phyloP scores from a whole-genome alignment of 2,329 filamentous ascomycete genomes.

The Colletotrichum sp. region DNA sequence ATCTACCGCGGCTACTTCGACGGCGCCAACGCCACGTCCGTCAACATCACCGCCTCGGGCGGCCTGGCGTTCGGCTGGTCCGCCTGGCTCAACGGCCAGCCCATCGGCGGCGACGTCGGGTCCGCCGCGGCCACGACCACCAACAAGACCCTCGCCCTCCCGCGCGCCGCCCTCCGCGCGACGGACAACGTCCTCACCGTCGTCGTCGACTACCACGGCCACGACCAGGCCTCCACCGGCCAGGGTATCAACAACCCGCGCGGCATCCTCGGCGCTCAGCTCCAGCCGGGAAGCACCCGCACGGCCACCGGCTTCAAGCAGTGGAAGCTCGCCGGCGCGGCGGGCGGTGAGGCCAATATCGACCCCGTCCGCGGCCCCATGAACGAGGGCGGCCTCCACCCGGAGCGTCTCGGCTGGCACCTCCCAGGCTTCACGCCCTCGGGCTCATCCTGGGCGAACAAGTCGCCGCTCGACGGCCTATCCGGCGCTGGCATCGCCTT shows the following conservation, averaged over 20 bases:
- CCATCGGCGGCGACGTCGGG: conserved; percentile 65
- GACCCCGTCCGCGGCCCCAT: conserved; percentile 67
- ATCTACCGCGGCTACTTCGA: conserved; percentile 75
- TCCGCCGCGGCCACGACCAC: conserved; percentile 49
- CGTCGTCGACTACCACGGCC: conserved; percentile 73
- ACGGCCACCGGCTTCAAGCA: conserved; percentile 50
- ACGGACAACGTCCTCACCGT: conserved; percentile 67
- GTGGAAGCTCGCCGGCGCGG: conserved; percentile 73
- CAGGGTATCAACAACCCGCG: conserved; percentile 70
- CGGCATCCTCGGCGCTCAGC: conserved; percentile 64
- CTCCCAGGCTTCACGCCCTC: conserved; percentile 54
- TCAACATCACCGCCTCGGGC: conserved; percentile 68
- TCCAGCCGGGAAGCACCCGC: conserved; percentile 27
- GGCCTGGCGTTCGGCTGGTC: conserved; percentile 71
- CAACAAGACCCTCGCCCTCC: conserved; percentile 62
- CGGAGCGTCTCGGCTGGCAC: conserved; percentile 68
- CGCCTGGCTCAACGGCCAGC: conserved; percentile 70
- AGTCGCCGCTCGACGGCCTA: conserved; percentile 2
- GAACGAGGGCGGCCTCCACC: conserved; percentile 70
- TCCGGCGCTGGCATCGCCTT: conserved; percentile 58
- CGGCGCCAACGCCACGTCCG: conserved; percentile 63
- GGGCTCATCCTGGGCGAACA: conserved; percentile 38
- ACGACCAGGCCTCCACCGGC: conserved; percentile 63
- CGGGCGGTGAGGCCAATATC: conserved; percentile 67
- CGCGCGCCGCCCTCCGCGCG: conserved; percentile 49